These are phyloP conservation scores for Radiomyces spectabilis DNA, from an alignment of 192 early-diverging fungal genomes.

Conservation along the genomic window DNA sequence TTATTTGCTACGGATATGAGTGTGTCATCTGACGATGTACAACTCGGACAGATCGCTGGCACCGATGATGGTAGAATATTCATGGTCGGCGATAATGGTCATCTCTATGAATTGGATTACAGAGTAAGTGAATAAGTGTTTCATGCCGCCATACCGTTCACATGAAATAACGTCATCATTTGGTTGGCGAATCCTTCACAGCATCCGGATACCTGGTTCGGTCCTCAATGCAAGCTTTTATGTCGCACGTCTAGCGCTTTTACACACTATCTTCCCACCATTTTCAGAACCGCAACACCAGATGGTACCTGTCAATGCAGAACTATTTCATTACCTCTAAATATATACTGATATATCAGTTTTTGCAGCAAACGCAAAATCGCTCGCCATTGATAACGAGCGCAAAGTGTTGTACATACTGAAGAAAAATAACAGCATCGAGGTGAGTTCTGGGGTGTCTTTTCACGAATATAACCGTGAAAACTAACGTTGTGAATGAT, in stretches of 20 bases:
- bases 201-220: not conserved
- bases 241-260: too few species aligned
- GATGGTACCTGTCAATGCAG: too few species aligned
- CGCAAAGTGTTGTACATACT: slow-evolving; percentile 72
- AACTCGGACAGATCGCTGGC: slow-evolving; percentile 70
- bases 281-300: too few species aligned
- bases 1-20: slow-evolving; percentile 76
- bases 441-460: slow-evolving; percentile 34
- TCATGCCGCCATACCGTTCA: too few species aligned
- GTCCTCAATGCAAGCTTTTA: not conserved
- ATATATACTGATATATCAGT: too few species aligned
- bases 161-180: too few species aligned
- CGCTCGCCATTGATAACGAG: slow-evolving; percentile 58
- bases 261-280: too few species aligned
- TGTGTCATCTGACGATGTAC: slow-evolving; percentile 72
- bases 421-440: slow-evolving; percentile 58
- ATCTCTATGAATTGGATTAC: slow-evolving; percentile 84
- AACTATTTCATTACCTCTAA: too few species aligned
- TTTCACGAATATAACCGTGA: not conserved
- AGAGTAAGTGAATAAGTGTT: slow-evolving; percentile 36
- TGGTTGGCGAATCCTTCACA: too few species aligned
- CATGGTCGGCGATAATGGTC: slow-evolving; percentile 76
- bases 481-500: not conserved
- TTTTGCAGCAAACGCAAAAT: not conserved
- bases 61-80: slow-evolving; percentile 80